phyloP scores from a whole-genome alignment of 2,329 filamentous ascomycete genomes.

The Aspergillus alliaceus region DNA sequence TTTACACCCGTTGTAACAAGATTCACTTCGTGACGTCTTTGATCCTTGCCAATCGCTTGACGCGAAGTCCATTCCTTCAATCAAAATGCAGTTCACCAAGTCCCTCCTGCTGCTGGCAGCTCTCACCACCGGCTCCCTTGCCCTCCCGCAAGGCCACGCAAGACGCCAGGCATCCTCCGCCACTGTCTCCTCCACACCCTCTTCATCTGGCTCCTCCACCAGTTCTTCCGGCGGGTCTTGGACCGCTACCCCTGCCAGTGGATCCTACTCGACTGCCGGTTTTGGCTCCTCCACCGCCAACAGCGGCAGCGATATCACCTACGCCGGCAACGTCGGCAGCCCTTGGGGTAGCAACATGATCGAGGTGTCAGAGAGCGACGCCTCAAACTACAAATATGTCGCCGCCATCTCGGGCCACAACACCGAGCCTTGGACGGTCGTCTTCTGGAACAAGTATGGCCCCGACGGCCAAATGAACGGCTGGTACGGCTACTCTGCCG shows the following conservation, averaged over 20 bases:
- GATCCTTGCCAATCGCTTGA: conserved; percentile 1
- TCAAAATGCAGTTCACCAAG: conserved; percentile 31
- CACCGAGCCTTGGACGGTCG: conserved; percentile 34
- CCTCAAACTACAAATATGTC: conserved; percentile 38
- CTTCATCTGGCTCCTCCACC: conserved; percentile 7
- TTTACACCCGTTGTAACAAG: neutral
- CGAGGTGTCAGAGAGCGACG: conserved; percentile 30
- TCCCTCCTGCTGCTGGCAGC: conserved; percentile 34
- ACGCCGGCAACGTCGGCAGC: conserved; percentile 39
- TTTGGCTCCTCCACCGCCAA: conserved; percentile 32
- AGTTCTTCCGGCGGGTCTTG: conserved; percentile 16
- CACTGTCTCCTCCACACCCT: conserved; percentile 5
- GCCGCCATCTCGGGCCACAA: conserved; percentile 33
- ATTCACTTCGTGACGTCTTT: neutral
- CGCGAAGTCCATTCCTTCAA: conserved; percentile 1
- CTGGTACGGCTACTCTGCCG: conserved; percentile 36
- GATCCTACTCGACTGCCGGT: conserved; percentile 28
- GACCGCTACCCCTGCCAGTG: conserved; percentile 22
- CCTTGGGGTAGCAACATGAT: conserved; percentile 45
- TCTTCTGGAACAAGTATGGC: conserved; percentile 43
- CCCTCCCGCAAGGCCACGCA: conserved; percentile 19
- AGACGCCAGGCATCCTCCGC: conserved; percentile 17
- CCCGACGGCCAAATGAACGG: conserved; percentile 33
- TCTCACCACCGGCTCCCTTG: conserved; percentile 24
- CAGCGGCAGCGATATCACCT: conserved; percentile 27